Evolutionary conservation across 2,329 filamentous ascomycete genomes (phyloP).

Genomic region (Ophiostoma piceae): DNA sequence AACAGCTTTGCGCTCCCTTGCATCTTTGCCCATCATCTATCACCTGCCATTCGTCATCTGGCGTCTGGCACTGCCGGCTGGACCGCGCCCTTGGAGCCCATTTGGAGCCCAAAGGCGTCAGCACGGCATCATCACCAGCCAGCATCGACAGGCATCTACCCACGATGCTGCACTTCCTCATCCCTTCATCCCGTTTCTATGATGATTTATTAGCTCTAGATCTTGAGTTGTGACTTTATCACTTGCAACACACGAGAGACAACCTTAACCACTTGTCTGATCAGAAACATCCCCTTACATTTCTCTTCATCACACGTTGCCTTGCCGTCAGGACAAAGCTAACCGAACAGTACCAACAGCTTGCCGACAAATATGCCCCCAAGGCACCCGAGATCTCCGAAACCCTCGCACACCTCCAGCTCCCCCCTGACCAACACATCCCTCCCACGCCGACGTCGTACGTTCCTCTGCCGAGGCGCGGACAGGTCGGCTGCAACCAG

Average conservation of each 20-base stretch:
- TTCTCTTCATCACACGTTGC: slow-evolving; percentile 21
- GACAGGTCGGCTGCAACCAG: slow-evolving; percentile 41
- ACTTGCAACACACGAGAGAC: slow-evolving; percentile 57
- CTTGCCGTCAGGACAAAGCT: slow-evolving; percentile 17
- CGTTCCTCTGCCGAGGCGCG: slow-evolving; percentile 52
- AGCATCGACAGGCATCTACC: not conserved
- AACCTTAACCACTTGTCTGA: slow-evolving; percentile 44
- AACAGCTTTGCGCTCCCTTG: not conserved
- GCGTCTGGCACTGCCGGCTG: not conserved
- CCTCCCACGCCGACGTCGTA: slow-evolving; percentile 45
- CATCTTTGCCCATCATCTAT: not conserved
- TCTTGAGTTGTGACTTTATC: slow-evolving; percentile 57
- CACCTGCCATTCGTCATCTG: slow-evolving; percentile 13
- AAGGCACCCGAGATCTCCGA: slow-evolving; percentile 61
- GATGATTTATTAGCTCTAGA: slow-evolving; percentile 70
- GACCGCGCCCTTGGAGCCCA: slow-evolving; percentile 2
- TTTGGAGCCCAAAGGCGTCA: not conserved
- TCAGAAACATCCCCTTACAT: slow-evolving; percentile 28
- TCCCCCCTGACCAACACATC: slow-evolving; percentile 48
- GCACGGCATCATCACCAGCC: not conserved
- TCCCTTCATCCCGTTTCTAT: slow-evolving; percentile 27
- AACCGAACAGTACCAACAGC: slow-evolving; percentile 51
- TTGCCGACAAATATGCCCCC: slow-evolving; percentile 64
- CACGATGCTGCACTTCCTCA: not conserved
- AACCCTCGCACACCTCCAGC: slow-evolving; percentile 61